These are phyloP conservation scores for Lasiosphaeriaceae sp. DNA, from an alignment of 495 filamentous ascomycete species.

Conservation along the genomic window DNA sequence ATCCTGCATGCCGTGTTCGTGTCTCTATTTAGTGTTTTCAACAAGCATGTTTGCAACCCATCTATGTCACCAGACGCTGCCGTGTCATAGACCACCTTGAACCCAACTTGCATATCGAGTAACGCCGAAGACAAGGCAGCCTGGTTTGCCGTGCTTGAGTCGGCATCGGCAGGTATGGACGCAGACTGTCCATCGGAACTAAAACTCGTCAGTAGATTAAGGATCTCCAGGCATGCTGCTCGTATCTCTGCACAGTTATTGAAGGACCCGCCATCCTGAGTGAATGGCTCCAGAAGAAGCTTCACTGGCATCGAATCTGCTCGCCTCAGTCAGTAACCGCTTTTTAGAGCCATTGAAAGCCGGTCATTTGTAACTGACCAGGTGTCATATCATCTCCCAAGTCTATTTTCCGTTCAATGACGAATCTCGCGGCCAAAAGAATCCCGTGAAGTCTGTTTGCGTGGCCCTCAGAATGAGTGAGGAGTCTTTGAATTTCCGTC, in stretches of 20 bases:
- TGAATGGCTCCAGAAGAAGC: constrained; percentile 11
- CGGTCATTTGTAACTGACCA: constrained; percentile 21
- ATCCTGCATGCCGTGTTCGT: constrained; percentile 28
- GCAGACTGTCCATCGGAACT: not conserved
- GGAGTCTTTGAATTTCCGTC: constrained; percentile 42
- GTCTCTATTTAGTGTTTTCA: constrained; percentile 12
- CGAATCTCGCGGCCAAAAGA: constrained; percentile 53
- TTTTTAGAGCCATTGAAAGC: not conserved
- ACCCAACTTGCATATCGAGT: constrained; percentile 15
- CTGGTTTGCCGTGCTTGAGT: not conserved
- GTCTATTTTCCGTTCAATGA: constrained; percentile 45
- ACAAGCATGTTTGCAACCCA: constrained; percentile 15
- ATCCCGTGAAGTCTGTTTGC: constrained; percentile 57
- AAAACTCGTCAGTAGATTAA: constrained; percentile 29
- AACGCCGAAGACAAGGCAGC: constrained; percentile 16
- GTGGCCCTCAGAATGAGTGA: constrained; percentile 27
- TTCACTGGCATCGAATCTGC: constrained; percentile 6
- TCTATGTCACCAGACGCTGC: constrained; percentile 9
- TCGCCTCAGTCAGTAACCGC: not conserved
- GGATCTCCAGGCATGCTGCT: constrained; percentile 39
- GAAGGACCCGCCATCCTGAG: constrained; percentile 15
- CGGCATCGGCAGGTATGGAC: not conserved
- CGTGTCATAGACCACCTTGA: constrained; percentile 18
- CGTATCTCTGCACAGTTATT: constrained; percentile 31
- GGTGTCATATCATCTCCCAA: constrained; percentile 31